These are phyloP conservation scores for Rhodocollybia butyracea DNA, from an alignment of 768 basidiomycete species.

Conservation along the genomic window DNA sequence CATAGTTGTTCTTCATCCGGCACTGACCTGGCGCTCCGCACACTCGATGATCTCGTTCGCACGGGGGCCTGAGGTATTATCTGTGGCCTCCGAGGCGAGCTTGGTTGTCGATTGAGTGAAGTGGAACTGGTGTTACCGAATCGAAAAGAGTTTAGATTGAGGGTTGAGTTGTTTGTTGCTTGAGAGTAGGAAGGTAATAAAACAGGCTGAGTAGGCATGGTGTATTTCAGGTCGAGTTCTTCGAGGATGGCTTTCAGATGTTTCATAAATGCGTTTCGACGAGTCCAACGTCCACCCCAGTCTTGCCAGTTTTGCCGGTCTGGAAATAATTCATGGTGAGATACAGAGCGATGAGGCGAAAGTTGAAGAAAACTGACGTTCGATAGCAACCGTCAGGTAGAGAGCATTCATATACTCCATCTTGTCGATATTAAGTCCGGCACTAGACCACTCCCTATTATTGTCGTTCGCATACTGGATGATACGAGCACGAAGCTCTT, in stretches of 20 bases:
- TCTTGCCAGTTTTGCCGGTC: conserved; percentile 86
- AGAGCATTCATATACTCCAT: conserved; percentile 80
- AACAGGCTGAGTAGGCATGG: conserved; percentile 71
- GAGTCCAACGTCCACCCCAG: conserved; percentile 78
- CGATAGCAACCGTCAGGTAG: conserved; percentile 61
- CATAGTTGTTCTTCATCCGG: no score
- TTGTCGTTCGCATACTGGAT: conserved; percentile 59
- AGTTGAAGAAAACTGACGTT: conserved; percentile 46
- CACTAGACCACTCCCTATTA: conserved; percentile 70
- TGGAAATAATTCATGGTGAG: conserved; percentile 18
- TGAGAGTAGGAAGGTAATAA: conserved; percentile 36
- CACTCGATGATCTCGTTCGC: conserved; percentile 5
- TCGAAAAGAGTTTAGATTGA: conserved; percentile 1
- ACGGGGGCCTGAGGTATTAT: neutral
- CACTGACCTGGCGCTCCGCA: neutral
- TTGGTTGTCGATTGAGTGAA: neutral
- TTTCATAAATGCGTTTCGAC: conserved; percentile 75
- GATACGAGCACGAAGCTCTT: conserved; percentile 59
- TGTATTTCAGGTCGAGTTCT: conserved; percentile 70
- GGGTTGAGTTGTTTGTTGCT: conserved; percentile 9
- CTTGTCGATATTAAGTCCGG: conserved; percentile 66
- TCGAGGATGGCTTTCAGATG: conserved; percentile 67
- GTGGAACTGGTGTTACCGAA: neutral
- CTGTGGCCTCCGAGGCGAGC: neutral
- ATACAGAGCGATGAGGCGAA: no score